Conservation (phyloP, 2,329 filamentous ascomycete species). For the Apiospora arundinis region DNA sequence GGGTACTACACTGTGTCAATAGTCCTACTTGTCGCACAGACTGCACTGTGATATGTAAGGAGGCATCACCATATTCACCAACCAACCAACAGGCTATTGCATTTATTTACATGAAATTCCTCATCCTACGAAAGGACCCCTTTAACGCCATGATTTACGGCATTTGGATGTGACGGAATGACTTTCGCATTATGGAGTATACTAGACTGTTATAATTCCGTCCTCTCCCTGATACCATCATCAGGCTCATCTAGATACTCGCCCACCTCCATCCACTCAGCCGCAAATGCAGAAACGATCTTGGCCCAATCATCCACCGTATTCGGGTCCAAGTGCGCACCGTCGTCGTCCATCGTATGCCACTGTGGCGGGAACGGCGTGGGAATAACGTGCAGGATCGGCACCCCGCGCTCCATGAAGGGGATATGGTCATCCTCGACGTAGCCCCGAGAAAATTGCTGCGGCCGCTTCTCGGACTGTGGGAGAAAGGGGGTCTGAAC, state of each 20-base stretch:
- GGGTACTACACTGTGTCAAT: background rate
- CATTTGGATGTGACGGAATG: no score
- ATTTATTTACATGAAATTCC: no score
- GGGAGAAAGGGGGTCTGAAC: constrained; percentile 66
- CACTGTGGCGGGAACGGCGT: constrained; percentile 82
- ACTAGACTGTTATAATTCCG: constrained; percentile 20
- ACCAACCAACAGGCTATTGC: background rate
- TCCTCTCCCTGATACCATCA: constrained; percentile 20
- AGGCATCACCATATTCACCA: background rate
- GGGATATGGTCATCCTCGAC: constrained; percentile 91
- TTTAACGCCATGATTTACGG: no score
- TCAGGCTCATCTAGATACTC: constrained; percentile 31
- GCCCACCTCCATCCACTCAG: constrained; percentile 88
- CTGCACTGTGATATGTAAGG: background rate
- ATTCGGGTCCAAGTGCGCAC: constrained; percentile 78
- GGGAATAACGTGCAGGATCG: constrained; percentile 89
- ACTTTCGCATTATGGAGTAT: background rate
- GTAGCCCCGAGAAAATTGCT: constrained; percentile 55
- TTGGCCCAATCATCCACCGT: constrained; percentile 88
- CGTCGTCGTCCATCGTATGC: constrained; percentile 87
- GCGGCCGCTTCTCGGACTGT: constrained; percentile 61
- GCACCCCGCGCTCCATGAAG: constrained; percentile 85
- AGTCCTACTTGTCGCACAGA: background rate
- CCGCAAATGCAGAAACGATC: constrained; percentile 82
- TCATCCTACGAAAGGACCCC: no score